These are phyloP conservation scores for Xerocomellus dryophilus DNA, from an alignment of 768 basidiomycete species.

Conservation along the genomic window DNA sequence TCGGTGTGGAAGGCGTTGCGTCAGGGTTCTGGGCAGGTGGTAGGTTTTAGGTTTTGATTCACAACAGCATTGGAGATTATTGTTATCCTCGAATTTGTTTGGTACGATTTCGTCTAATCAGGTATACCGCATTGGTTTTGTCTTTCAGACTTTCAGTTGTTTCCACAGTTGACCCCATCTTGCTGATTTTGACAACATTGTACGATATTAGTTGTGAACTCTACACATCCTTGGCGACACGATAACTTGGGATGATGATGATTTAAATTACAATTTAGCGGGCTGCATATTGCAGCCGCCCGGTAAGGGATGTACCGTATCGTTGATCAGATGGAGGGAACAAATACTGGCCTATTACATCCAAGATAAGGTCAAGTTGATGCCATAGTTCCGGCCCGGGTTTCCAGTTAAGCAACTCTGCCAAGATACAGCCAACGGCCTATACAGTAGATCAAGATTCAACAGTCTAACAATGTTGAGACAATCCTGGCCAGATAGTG, in stretches of 20 bases:
- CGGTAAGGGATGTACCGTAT: background rate
- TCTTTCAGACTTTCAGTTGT: background rate
- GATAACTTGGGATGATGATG: background rate
- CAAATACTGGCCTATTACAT: constrained; percentile 76
- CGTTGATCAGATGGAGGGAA: constrained; percentile 51
- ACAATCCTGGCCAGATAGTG: constrained; percentile 7
- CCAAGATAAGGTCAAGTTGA: constrained; percentile 83
- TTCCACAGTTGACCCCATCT: constrained; percentile 1
- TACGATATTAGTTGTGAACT: constrained; percentile 17
- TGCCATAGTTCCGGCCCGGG: constrained; percentile 89
- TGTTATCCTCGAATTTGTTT: constrained; percentile 7
- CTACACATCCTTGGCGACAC: background rate
- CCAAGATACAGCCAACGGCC: constrained; percentile 74
- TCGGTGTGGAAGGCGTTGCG: constrained; percentile 76
- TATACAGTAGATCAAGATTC: too few relatives aligned
- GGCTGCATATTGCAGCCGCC: background rate
- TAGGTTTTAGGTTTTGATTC: constrained; percentile 33
- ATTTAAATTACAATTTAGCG: background rate
- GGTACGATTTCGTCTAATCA: constrained; percentile 8
- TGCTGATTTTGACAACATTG: constrained; percentile 20
- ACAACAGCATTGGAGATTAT: background rate
- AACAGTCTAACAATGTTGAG: constrained; percentile 44
- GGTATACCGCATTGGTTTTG: constrained; percentile 4
- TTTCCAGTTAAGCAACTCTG: constrained; percentile 77
- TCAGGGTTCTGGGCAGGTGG: constrained; percentile 64